Evolutionary conservation across 2,329 filamentous ascomycete genomes (phyloP).

Genomic region (Nigrospora osmanthi): DNA sequence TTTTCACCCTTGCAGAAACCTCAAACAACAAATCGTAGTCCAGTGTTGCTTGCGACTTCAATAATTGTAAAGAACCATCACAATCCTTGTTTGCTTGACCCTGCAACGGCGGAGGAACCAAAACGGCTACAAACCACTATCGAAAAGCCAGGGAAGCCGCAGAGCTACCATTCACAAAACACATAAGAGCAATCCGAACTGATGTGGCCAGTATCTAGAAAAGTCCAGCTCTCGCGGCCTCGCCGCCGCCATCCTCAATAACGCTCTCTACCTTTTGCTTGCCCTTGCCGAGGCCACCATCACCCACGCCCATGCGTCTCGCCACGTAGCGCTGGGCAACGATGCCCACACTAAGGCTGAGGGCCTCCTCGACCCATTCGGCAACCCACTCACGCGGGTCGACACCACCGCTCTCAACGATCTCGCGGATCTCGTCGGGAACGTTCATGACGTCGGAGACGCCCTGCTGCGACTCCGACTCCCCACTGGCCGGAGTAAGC

Average conservation of each 20-base stretch:
- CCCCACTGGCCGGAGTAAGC: constrained; percentile 44
- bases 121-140: too few species aligned
- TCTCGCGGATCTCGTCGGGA: constrained; percentile 80
- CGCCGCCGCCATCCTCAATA: constrained; percentile 48
- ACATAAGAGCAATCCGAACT: too few species aligned
- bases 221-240: constrained; percentile 51
- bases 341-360: constrained; percentile 71
- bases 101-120: too few species aligned
- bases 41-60: too few species aligned
- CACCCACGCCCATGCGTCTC: constrained; percentile 89
- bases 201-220: too few species aligned
- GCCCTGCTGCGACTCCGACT: constrained; percentile 29
- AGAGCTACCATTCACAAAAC: too few species aligned
- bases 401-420: constrained; percentile 66
- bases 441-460: constrained; percentile 34
- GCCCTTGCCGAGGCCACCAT: constrained; percentile 57
- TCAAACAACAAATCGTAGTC: too few species aligned
- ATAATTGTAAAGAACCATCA: too few species aligned
- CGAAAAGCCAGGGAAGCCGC: too few species aligned
- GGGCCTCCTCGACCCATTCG: constrained; percentile 89
- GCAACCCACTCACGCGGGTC: constrained; percentile 96
- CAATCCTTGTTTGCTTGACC: too few species aligned
- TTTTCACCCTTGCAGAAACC: too few species aligned
- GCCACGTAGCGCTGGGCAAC: constrained; percentile 95
- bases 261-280: constrained; percentile 53